A percentile compares a stretch with the other conserved stretches of the same genome.
Conservation (phyloP, 768 basidiomycete genomes). For the Mycena sanguinolenta region DNA sequence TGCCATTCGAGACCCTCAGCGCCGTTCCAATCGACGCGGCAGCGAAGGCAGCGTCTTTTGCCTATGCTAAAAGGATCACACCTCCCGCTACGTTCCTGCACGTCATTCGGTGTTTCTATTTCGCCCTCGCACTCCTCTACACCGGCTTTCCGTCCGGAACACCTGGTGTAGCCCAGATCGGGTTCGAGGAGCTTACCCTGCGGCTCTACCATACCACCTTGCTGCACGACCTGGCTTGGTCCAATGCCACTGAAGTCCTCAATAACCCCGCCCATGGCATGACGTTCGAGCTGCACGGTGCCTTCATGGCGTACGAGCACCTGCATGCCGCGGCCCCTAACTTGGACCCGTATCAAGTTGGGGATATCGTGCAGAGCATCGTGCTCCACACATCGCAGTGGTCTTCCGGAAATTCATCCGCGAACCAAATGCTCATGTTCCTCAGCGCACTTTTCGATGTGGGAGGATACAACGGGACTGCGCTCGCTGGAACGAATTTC, state of each 20-base stretch:
- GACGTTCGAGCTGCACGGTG: constrained; percentile 14
- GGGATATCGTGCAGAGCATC: too few species aligned
- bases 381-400: constrained; percentile 4
- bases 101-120: constrained; percentile 19
- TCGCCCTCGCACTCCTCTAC: too few species aligned
- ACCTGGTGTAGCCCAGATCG: constrained; percentile 22
- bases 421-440: constrained; percentile 10
- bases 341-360: constrained; percentile 47
- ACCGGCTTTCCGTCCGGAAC: constrained; percentile 21
- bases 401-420: constrained; percentile 10
- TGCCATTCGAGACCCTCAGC: constrained; percentile 12
- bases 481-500: constrained; percentile 5
- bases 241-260: constrained; percentile 5
- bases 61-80: constrained; percentile 15
- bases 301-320: constrained; percentile 19
- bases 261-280: constrained; percentile 18
- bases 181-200: constrained; percentile 12
- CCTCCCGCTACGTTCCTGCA: constrained; percentile 9
- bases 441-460: constrained; percentile 9
- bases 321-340: constrained; percentile 3
- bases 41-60: constrained; percentile 10
- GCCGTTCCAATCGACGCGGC: constrained; percentile 10
- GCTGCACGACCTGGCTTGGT: constrained; percentile 15
- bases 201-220: constrained; percentile 17
- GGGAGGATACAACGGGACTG: constrained; percentile 14